Evolutionary conservation across 176 grass and related monocot genomes (phyloP).

Genomic region (Aechmea fasciata): DNA sequence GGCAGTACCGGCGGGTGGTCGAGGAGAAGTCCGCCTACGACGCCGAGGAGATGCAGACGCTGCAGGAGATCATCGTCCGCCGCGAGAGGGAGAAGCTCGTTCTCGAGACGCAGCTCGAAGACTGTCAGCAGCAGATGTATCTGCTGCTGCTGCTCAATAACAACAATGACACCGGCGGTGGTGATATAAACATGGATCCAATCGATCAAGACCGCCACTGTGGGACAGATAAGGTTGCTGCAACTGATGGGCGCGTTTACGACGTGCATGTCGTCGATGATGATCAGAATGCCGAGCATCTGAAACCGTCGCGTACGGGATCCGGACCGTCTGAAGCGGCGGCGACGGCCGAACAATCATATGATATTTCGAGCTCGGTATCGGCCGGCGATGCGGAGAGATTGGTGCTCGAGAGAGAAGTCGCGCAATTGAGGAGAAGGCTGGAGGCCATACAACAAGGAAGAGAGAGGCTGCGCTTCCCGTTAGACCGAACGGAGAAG

Average conservation of each 20-base stretch:
- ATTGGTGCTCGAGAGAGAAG: constrained; percentile 48
- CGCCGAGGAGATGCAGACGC: constrained; percentile 68
- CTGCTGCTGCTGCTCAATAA: not conserved
- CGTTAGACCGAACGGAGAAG: constrained; percentile 32
- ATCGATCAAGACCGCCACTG: not conserved
- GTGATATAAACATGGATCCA: not conserved
- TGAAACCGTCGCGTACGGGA: not conserved
- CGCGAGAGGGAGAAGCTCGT: constrained; percentile 53
- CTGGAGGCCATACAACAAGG: constrained; percentile 61
- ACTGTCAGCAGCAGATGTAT: constrained; percentile 39
- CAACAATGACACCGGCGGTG: constrained; percentile 11
- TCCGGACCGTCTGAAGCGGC: not conserved
- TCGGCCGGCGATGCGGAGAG: constrained; percentile 19
- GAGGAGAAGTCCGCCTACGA: constrained; percentile 70
- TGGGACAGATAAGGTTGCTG: not conserved
- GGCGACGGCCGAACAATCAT: not conserved
- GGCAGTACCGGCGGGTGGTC: constrained; percentile 50
- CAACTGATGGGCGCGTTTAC: constrained; percentile 45
- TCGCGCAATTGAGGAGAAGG: constrained; percentile 59
- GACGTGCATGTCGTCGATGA: constrained; percentile 85
- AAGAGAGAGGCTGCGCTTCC: constrained; percentile 58
- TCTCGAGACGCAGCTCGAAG: constrained; percentile 61
- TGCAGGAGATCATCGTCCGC: constrained; percentile 66
- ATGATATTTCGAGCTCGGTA: constrained; percentile 10
- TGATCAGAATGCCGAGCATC: constrained; percentile 22